Percentiles rank a stretch among this genome's conserved stretches.
Evolutionary conservation across 176 grass and related monocot species (phyloP).

Genomic region (Zoysia japonica): DNA sequence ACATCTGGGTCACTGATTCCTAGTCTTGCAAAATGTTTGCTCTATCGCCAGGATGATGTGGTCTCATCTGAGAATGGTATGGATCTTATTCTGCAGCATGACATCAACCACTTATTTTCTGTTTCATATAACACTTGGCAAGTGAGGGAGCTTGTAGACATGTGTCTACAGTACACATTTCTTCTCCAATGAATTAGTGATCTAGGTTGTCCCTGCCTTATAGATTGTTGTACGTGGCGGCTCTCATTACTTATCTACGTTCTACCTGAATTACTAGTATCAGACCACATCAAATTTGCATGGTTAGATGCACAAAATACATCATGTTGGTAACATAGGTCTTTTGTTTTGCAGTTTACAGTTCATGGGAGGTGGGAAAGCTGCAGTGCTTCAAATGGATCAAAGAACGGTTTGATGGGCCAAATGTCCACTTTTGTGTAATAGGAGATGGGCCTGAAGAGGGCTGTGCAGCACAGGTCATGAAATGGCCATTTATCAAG

Average conservation of each 20-base stretch:
- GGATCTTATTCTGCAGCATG: conserved; percentile 6
- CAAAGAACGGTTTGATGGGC: conserved; percentile 68
- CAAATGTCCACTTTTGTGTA: conserved; percentile 73
- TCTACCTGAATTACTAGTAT: background rate
- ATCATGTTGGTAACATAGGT: background rate
- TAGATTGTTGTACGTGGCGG: background rate
- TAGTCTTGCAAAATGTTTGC: conserved; percentile 92
- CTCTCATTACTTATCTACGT: background rate
- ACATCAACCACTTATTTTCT: conserved; percentile 6
- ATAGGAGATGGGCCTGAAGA: conserved; percentile 85
- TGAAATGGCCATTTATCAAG: conserved; percentile 90
- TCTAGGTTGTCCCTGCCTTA: background rate
- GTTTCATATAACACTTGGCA: conserved; percentile 9
- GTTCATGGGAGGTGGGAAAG: conserved; percentile 93
- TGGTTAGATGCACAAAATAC: background rate
- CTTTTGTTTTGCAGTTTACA: conserved; percentile 64
- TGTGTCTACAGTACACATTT: background rate
- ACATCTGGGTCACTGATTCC: conserved; percentile 95
- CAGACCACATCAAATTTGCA: background rate
- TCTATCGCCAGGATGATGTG: conserved; percentile 84
- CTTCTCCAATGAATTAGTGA: conserved; percentile 9
- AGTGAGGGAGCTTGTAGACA: background rate
- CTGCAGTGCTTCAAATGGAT: conserved; percentile 97
- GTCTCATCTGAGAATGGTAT: conserved; percentile 80
- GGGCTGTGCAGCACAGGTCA: conserved; percentile 59